Percentiles rank a stretch among this genome's conserved stretches.
phyloP scores from a whole-genome alignment of 2,329 filamentous ascomycete species.

The Calonectria montana region DNA sequence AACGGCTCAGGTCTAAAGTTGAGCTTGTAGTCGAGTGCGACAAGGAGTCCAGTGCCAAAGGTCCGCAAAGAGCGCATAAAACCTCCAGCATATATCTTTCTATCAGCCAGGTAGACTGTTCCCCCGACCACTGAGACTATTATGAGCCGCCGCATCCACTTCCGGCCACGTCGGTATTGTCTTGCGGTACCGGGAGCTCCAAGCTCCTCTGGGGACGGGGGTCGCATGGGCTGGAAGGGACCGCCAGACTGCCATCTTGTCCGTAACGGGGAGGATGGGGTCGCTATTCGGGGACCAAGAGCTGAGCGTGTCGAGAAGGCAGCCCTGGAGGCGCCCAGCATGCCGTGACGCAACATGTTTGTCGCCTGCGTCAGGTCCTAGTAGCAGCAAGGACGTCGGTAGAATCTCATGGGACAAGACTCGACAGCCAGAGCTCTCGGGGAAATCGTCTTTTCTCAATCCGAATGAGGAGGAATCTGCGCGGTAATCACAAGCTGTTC shows the following conservation, averaged over 20 bases:
- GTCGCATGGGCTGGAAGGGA: conserved; percentile 74
- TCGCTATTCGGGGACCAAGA: conserved; percentile 48
- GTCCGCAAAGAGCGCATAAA: conserved; percentile 83
- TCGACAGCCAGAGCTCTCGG: neutral
- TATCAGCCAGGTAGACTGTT: conserved; percentile 75
- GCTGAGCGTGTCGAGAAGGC: conserved; percentile 31
- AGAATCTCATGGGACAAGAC: conserved; percentile 20
- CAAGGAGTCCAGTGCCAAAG: conserved; percentile 81
- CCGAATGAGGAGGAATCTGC: neutral
- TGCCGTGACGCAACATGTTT: conserved; percentile 45
- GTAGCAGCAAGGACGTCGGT: conserved; percentile 2
- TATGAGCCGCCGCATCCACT: conserved; percentile 81
- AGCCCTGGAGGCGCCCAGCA: conserved; percentile 37
- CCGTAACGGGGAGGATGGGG: conserved; percentile 61
- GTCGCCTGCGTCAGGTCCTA: conserved; percentile 25
- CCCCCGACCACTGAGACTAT: conserved; percentile 71
- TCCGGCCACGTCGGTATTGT: conserved; percentile 75
- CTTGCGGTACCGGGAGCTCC: conserved; percentile 78
- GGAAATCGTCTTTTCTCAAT: neutral
- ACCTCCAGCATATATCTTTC: conserved; percentile 80
- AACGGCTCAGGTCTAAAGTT: conserved; percentile 89
- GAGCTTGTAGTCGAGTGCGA: conserved; percentile 94
- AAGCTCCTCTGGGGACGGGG: conserved; percentile 82
- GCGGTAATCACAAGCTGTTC: neutral
- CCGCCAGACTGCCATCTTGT: conserved; percentile 47